Evolutionary conservation across 2,329 filamentous ascomycete species (phyloP), one percentile per base, ranked within the genome.

Genomic region (Acrodontium crateriforme): DNA sequence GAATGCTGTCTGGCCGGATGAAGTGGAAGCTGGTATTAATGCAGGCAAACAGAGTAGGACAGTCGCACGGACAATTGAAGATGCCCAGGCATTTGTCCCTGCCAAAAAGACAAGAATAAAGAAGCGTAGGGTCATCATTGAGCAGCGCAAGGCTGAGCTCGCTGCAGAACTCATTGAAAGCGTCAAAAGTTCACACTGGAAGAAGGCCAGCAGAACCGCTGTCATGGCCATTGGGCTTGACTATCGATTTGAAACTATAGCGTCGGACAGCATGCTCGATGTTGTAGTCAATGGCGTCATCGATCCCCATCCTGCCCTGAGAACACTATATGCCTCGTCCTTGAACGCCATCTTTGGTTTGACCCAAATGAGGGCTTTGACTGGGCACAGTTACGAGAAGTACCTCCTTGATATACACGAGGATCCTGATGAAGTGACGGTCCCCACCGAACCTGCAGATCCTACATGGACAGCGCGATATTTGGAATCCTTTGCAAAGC

Each of bases 151-250:
- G 58, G 64, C 74, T 0, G 69, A 71, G 3, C 60, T 98, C 15
- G 81, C 85, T 0, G 62, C 82, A 30, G 84, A 95, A 50, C 64
- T 98, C 17, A 78, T 85, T 3, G 71, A 78, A 34, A 60, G 78
- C 34, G 80, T 83, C 2, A 75, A 73, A 44, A 71, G 71, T 3
- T 82, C 84, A 1, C 91, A 98, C 49, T 98, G 89, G 89, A 95
- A 93, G 61, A 85, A 93, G 43, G 87, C 87, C 5, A 83, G 75
- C 27, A 70, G 87, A 16, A 92, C 85, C 31, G 80, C 81, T 7
- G 79, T 91, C 18, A 89, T 98, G 50, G 81, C 92, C 4, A 74
- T 87, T 31, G 92, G 89, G 35, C 67, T 94, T 37, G 87, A 83
- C 32, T 71, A 94, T 37, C 76, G 89, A n/a, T 93, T 95, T 44